phyloP scores from a whole-genome alignment of 2,329 filamentous ascomycete genomes.

The Helminthosporium solani region DNA sequence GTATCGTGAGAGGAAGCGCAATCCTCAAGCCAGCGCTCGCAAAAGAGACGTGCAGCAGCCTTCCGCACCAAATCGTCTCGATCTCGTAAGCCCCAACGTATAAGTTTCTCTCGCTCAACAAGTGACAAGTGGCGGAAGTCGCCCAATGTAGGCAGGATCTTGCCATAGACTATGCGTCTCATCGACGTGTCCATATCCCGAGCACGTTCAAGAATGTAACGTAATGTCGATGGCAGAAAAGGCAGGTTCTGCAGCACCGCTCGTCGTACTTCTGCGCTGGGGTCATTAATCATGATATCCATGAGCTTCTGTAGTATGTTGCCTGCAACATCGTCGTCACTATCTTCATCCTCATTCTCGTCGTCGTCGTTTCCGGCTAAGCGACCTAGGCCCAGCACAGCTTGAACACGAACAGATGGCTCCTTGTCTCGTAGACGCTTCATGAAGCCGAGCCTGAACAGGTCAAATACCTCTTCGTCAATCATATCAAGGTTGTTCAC shows the following conservation, averaged over 20 bases:
- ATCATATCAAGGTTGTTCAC: conserved; percentile 91
- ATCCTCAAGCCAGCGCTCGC: conserved; percentile 96
- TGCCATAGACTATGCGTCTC: conserved; percentile 80
- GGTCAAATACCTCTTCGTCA: conserved; percentile 86
- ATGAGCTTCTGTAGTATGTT: conserved; percentile 80
- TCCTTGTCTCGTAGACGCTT: conserved; percentile 94
- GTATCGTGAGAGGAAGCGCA: conserved; percentile 69
- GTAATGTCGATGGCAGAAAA: conserved; percentile 76
- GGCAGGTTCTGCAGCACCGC: conserved; percentile 89
- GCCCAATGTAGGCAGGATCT: conserved; percentile 80
- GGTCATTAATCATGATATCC: conserved; percentile 88
- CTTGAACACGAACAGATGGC: conserved; percentile 85
- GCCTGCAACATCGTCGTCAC: conserved; percentile 64
- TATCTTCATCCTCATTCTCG: conserved; percentile 65
- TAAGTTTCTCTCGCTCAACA: conserved; percentile 90
- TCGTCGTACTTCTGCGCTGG: conserved; percentile 87
- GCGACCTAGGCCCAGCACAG: conserved; percentile 83
- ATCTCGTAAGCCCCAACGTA: conserved; percentile 92
- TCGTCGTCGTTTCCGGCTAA: conserved; percentile 71
- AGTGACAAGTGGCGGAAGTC: conserved; percentile 94
- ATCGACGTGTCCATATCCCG: conserved; percentile 85
- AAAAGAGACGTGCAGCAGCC: conserved; percentile 84
- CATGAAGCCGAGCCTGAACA: conserved; percentile 74
- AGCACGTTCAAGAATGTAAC: conserved; percentile 85
- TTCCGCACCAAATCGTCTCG: conserved; percentile 93